Percentiles rank a stretch among this genome's conserved stretches.
These are phyloP conservation scores for Hirschioporus abietinus DNA, from an alignment of 768 basidiomycete genomes.

Conservation along the genomic window DNA sequence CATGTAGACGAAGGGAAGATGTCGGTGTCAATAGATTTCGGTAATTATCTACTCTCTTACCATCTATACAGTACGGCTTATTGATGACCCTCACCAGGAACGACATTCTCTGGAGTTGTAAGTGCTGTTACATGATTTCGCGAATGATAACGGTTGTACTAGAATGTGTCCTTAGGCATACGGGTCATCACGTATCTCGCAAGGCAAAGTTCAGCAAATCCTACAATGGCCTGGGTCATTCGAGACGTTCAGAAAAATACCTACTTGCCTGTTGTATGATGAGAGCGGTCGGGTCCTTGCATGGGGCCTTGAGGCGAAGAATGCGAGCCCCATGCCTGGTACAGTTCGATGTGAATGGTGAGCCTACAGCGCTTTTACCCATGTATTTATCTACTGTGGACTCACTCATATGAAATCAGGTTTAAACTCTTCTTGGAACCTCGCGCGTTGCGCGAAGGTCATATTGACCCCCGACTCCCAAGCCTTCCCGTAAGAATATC, in stretches of 20 bases:
- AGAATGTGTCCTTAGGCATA: constrained; percentile 51
- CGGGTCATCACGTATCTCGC: constrained; percentile 77
- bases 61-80: constrained; percentile 11
- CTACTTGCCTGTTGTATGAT: constrained; percentile 82
- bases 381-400: neutral
- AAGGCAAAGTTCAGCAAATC: constrained; percentile 78
- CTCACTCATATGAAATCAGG: constrained; percentile 26
- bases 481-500: constrained; percentile 58
- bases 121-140: constrained; percentile 25
- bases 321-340: constrained; percentile 62
- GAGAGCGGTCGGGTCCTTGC: constrained; percentile 66
- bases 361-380: neutral
- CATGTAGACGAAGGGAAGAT: constrained; percentile 65
- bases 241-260: constrained; percentile 84
- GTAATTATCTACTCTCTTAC: constrained; percentile 31
- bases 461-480: constrained; percentile 75
- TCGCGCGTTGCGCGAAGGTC: constrained; percentile 65
- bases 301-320: constrained; percentile 89
- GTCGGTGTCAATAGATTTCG: constrained; percentile 81
- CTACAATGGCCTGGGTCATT: constrained; percentile 81
- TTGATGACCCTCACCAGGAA: constrained; percentile 42
- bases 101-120: constrained; percentile 84
- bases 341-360: constrained; percentile 55
- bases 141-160: constrained; percentile 10
- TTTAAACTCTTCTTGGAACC: constrained; percentile 90